phyloP scores from a whole-genome alignment of 768 basidiomycete genomes.

The Hypsizygus marmoreus region DNA sequence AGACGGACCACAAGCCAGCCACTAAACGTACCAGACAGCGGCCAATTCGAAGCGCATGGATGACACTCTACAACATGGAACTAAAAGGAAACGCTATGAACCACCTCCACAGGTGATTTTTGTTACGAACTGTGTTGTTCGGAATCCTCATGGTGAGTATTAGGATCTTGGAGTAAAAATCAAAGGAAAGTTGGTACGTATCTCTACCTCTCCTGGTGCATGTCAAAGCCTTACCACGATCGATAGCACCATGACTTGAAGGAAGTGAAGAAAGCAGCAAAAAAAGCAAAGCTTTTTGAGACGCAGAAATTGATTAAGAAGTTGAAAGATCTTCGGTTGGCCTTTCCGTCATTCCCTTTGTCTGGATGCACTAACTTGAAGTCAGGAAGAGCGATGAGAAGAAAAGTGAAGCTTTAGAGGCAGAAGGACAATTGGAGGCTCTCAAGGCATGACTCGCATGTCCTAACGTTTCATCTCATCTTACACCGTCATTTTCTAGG shows the following conservation, averaged over 20 bases:
- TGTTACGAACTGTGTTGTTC: neutral
- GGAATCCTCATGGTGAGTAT: constrained; percentile 17
- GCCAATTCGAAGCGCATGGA: constrained; percentile 10
- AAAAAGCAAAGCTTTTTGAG: constrained; percentile 82
- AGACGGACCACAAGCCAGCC: no score
- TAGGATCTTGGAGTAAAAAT: constrained; percentile 47
- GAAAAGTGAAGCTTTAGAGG: constrained; percentile 41
- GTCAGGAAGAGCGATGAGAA: constrained; percentile 40
- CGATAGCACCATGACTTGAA: constrained; percentile 73
- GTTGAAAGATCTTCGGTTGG: constrained; percentile 68
- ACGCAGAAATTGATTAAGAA: constrained; percentile 82
- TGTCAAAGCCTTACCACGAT: constrained; percentile 3
- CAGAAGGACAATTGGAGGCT: constrained; percentile 60
- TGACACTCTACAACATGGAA: constrained; percentile 19
- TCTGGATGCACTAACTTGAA: neutral
- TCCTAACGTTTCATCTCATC: constrained; percentile 5
- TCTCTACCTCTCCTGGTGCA: neutral
- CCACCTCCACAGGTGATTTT: constrained; percentile 33
- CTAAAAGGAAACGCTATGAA: constrained; percentile 48
- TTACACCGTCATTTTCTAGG: constrained; percentile 37
- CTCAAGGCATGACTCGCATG: constrained; percentile 57
- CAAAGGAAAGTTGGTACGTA: constrained; percentile 57
- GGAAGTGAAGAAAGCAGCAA: constrained; percentile 73
- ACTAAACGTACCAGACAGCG: no score
- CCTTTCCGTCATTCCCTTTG: neutral